Base-by-base conservation (phyloP, 2,329 filamentous ascomycete genomes). In the Sphaerulina vaccinii region DNA sequence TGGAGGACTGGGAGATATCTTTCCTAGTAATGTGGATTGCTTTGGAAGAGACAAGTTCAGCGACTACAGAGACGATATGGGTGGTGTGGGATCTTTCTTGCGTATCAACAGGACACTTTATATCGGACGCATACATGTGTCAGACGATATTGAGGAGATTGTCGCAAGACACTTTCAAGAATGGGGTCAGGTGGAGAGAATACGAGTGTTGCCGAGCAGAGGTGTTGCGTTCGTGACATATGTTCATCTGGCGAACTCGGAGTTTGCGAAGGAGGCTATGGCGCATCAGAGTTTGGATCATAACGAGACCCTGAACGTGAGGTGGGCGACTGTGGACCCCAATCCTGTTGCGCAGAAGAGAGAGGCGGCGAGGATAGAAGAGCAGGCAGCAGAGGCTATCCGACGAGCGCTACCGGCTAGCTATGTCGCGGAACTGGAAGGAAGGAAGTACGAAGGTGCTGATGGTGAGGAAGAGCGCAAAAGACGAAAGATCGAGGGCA, bases 171-270 rank as follows among this genome's bases (percentile, higher is more conserved):
- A 99, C 72, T 96, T 97, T 68, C 87, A 90, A 19, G 93, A 99
- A 79, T 99, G 91, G 91, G 93, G 93, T 0, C 87, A 91, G 64
- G 77, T 99, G 43, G 92, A 97, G 69, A 82, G 93, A 38, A 75
- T 86, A 40, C 85, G 93, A 22, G 92, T 97, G 2, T 76, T 99
- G 11, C 96, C 95, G 51, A 85, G 84, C 1, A 77, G 92, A 35
- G 95, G 93, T 49, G 93, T 99, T 16, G 95, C 86, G 0, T 99
- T 99, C 69, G 85, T 99, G 50, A 99, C 95, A 8, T 97, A 97
- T 68, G 81, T 82, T 19, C 96, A 96, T 68, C 88, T 96, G 67
- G 85, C 88, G 36, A 95, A 93, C 63, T 86, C 87, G 2, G 86
- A 95, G 68, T 96, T 96, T 63, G 90, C 90, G 3, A 92, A 70